Evolutionary conservation across 805 yeast species (phyloP).

Genomic region (Kluyveromyces siamensis): DNA sequence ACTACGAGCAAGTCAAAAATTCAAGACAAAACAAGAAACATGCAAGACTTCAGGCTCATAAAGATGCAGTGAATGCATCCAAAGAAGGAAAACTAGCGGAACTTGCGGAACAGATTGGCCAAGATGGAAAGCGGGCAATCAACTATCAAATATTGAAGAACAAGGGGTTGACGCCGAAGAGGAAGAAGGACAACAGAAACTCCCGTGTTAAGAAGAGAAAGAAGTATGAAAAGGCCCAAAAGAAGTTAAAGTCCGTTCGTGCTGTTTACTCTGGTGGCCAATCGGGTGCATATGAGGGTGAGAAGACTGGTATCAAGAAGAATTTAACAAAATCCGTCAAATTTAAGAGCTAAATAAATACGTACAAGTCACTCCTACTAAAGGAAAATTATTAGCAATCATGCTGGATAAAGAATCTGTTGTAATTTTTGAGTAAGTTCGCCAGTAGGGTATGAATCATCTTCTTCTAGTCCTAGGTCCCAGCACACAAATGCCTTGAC

Average conservation of each 20-base stretch:
- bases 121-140: conserved; percentile 87
- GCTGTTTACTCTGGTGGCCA: conserved; percentile 71
- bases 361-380: neutral
- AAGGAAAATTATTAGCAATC: neutral
- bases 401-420: neutral
- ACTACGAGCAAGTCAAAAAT: conserved; percentile 47
- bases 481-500: conserved; percentile 21
- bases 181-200: conserved; percentile 90
- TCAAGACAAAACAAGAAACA: conserved; percentile 40
- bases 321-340: conserved; percentile 81
- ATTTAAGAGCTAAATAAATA: conserved; percentile 30
- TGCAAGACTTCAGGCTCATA: conserved; percentile 55
- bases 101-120: conserved; percentile 51
- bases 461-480: conserved; percentile 21
- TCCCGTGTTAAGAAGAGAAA: conserved; percentile 97
- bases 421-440: neutral
- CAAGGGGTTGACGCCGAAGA: conserved; percentile 88
- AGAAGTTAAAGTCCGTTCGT: conserved; percentile 84
- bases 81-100: conserved; percentile 78
- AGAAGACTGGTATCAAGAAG: conserved; percentile 95
- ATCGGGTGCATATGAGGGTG: conserved; percentile 82
- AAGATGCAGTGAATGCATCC: conserved; percentile 65
- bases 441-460: neutral
- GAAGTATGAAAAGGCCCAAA: conserved; percentile 90
- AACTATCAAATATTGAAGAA: conserved; percentile 92